phyloP scores from a whole-genome alignment of 2,329 filamentous ascomycete genomes.

The Lecanicillium sp. region DNA sequence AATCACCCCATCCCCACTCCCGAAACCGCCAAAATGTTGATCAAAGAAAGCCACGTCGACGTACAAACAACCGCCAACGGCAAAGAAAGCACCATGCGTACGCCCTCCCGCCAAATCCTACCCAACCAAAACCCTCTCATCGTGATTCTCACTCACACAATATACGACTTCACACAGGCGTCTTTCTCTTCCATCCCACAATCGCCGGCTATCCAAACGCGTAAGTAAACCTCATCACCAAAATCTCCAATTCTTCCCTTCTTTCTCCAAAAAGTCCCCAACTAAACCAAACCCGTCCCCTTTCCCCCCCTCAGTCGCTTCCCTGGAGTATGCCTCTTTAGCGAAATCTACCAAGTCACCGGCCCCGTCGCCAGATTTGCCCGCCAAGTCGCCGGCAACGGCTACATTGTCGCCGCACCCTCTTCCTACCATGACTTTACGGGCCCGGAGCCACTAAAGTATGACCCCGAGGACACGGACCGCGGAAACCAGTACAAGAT shows the following conservation, averaged over 20 bases:
- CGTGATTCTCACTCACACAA: background rate
- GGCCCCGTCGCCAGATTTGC: constrained; percentile 85
- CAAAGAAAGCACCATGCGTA: constrained; percentile 47
- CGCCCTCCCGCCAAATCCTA: constrained; percentile 7
- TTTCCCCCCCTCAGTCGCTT: constrained; percentile 51
- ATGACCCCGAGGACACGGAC: constrained; percentile 83
- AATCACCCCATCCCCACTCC: background rate
- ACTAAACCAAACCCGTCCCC: background rate
- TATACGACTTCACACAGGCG: constrained; percentile 43
- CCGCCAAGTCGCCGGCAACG: constrained; percentile 83
- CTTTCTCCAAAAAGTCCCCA: too few species aligned
- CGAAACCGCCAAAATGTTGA: constrained; percentile 32
- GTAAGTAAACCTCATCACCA: constrained; percentile 32
- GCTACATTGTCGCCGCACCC: constrained; percentile 86
- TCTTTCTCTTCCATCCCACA: constrained; percentile 81
- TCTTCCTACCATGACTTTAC: constrained; percentile 93
- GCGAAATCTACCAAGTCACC: constrained; percentile 95
- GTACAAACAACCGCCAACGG: constrained; percentile 42
- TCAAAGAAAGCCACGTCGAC: constrained; percentile 45
- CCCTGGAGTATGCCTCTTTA: constrained; percentile 81
- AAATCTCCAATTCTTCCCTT: constrained; percentile 7
- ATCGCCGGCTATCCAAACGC: constrained; percentile 82
- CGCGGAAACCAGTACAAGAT: constrained; percentile 82
- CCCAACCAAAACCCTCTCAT: background rate
- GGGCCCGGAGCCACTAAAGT: constrained; percentile 72